Percentiles rank a stretch among this genome's conserved stretches.
Conservation (phyloP, 139 green algal genomes). For the Micractinium conductrix region DNA sequence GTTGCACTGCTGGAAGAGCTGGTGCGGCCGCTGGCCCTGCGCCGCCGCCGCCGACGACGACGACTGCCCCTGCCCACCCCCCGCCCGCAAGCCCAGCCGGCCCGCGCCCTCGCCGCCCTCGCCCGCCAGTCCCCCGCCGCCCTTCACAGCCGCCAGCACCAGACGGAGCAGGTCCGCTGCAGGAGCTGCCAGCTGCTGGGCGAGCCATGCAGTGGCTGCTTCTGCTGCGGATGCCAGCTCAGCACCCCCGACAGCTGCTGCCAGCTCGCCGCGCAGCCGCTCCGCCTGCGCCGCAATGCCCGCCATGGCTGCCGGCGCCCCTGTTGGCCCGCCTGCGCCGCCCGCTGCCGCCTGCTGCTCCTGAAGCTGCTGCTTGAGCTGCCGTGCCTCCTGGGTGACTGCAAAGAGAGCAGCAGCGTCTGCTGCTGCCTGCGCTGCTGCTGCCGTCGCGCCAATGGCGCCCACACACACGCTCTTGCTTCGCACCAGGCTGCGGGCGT, state of each 20-base stretch:
- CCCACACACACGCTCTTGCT: not conserved
- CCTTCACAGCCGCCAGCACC: not conserved
- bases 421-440: not conserved
- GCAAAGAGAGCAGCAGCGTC: not conserved
- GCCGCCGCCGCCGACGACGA: too few species aligned
- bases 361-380: not conserved
- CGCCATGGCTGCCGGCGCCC: not conserved
- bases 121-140: too few species aligned
- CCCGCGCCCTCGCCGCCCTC: too few species aligned
- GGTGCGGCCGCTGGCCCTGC: not conserved
- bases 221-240: not conserved
- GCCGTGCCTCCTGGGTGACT: not conserved
- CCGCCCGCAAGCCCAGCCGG: too few species aligned
- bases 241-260: not conserved
- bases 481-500: not conserved
- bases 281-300: not conserved
- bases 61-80: too few species aligned
- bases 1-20: conserved; percentile 9
- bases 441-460: not conserved
- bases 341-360: not conserved
- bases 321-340: not conserved
- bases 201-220: not conserved
- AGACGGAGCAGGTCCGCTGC: not conserved
- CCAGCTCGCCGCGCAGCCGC: not conserved
- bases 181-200: not conserved